Evolutionary conservation across 2,329 filamentous ascomycete genomes (phyloP).

Genomic region (Aspergillus ruber): DNA sequence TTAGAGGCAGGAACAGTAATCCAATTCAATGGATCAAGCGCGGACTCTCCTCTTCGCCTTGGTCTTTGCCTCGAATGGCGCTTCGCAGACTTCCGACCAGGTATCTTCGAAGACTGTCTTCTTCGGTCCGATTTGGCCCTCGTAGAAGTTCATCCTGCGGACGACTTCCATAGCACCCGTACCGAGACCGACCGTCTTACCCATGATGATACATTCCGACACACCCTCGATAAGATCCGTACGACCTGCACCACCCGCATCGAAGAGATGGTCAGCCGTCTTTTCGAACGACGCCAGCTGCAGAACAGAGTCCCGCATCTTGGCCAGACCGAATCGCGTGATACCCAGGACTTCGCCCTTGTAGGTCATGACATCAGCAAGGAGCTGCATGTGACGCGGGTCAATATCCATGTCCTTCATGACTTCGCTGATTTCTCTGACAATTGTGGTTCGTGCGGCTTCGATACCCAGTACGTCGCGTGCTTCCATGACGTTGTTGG

Average conservation of each 20-base stretch:
- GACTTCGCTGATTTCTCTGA: constrained; percentile 76
- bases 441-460: constrained; percentile 83
- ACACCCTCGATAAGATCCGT: constrained; percentile 89
- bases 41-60: constrained; percentile 11
- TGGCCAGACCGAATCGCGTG: constrained; percentile 89
- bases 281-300: constrained; percentile 97
- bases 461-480: constrained; percentile 87
- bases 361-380: constrained; percentile 98
- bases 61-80: constrained; percentile 8
- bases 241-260: constrained; percentile 88
- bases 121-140: constrained; percentile 52
- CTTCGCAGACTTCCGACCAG: constrained; percentile 30
- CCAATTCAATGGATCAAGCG: neutral
- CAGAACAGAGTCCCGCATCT: constrained; percentile 90
- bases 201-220: constrained; percentile 96
- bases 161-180: constrained; percentile 92
- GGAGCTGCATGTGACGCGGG: constrained; percentile 92
- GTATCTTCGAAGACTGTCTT: constrained; percentile 62
- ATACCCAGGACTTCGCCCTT: constrained; percentile 96
- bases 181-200: constrained; percentile 84
- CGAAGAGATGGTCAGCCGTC: constrained; percentile 94
- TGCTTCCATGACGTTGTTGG: constrained; percentile 88
- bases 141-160: constrained; percentile 62
- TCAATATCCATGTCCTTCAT: constrained; percentile 96
- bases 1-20: neutral